Percentiles rank a stretch among this genome's conserved stretches.
Conservation (phyloP, 352 stramenopile species). For the Phytophthora kernoviae region DNA sequence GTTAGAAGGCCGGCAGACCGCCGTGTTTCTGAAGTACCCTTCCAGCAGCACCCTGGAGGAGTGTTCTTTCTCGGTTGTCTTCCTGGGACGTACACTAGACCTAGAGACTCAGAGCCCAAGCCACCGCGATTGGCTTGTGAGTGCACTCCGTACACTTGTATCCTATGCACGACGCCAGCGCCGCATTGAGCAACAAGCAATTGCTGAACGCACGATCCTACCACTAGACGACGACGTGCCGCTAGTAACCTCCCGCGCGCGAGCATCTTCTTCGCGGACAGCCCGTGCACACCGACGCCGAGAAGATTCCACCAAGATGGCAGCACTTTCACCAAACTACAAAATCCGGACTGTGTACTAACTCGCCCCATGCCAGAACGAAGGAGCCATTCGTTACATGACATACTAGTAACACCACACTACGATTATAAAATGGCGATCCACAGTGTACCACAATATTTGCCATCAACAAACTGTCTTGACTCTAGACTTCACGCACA, state of each 20-base stretch:
- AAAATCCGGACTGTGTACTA: constrained; percentile 45
- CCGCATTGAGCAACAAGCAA: constrained; percentile 75
- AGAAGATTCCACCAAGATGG: constrained; percentile 14
- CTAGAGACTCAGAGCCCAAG: constrained; percentile 76
- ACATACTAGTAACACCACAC: constrained; percentile 14
- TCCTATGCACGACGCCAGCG: constrained; percentile 76
- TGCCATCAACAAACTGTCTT: background rate
- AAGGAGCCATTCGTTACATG: constrained; percentile 4
- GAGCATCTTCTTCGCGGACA: constrained; percentile 6
- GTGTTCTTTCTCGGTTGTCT: constrained; percentile 80
- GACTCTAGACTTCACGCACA: constrained; percentile 18
- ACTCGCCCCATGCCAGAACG: constrained; percentile 2
- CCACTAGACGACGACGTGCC: constrained; percentile 41
- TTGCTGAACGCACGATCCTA: constrained; percentile 61
- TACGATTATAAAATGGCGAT: constrained; percentile 11
- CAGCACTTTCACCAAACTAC: constrained; percentile 27
- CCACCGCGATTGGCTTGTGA: constrained; percentile 85
- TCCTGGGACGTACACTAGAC: constrained; percentile 76
- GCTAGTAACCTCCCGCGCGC: constrained; percentile 2
- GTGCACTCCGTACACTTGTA: constrained; percentile 74
- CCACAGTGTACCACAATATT: constrained; percentile 12
- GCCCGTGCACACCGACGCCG: constrained; percentile 10
- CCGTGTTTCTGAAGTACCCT: constrained; percentile 81
- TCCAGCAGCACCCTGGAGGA: constrained; percentile 43
- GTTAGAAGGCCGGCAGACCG: constrained; percentile 66